Evolutionary conservation across 164 flowering plant species (phyloP).

Genomic region (Nymphaea colorata): DNA sequence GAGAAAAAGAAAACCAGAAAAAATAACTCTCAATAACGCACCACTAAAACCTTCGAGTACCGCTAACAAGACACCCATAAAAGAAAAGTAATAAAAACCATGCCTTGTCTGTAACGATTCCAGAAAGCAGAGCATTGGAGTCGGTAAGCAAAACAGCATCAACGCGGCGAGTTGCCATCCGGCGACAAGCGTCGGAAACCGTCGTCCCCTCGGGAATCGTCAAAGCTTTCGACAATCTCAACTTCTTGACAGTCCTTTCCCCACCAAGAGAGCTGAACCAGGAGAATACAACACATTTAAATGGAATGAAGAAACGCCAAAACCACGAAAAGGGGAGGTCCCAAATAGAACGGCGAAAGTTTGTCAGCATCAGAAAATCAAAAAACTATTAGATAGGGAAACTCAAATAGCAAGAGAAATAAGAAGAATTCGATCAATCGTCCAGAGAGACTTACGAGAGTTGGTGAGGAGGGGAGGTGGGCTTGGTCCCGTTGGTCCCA

Average conservation of each 20-base stretch:
- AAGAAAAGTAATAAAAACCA: neutral
- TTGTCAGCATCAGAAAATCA: neutral
- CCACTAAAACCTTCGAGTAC: neutral
- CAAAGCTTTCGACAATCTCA: conserved; percentile 83
- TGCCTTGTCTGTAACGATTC: conserved; percentile 90
- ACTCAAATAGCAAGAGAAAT: neutral
- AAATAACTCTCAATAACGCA: neutral
- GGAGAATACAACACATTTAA: neutral
- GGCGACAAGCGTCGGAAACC: conserved; percentile 81
- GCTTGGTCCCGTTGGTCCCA: conserved; percentile 14
- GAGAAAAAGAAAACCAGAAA: neutral
- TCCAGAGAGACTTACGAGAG: conserved; percentile 9
- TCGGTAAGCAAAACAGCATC: conserved; percentile 89
- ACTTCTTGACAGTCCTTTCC: conserved; percentile 90
- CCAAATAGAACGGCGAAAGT: neutral
- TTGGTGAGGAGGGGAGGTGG: conserved; percentile 22
- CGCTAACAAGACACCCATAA: neutral
- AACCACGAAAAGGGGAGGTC: neutral
- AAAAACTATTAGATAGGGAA: neutral
- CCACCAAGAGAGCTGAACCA: conserved; percentile 31
- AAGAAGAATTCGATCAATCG: neutral
- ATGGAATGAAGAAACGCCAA: neutral
- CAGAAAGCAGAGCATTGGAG: conserved; percentile 79
- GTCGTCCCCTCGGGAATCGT: conserved; percentile 92
- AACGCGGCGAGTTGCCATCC: conserved; percentile 88